Percentiles rank a stretch among this genome's conserved stretches.
Evolutionary conservation across 169 alveolate genomes (phyloP).

Genomic region (Cryptosporidium baileyi): DNA sequence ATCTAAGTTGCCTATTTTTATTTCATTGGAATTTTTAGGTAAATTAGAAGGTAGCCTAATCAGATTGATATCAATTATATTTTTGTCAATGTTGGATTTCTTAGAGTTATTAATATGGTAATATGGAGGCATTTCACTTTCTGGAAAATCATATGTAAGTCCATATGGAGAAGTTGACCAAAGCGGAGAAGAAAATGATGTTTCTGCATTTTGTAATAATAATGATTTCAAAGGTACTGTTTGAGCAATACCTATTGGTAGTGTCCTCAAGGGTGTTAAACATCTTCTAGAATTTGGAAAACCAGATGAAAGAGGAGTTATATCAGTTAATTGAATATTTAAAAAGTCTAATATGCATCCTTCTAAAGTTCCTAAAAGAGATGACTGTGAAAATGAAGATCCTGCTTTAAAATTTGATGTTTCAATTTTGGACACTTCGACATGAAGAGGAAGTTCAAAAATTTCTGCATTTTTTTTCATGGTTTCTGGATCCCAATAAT

Average conservation of each 20-base stretch:
- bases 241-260: conserved; percentile 49
- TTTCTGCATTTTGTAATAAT: conserved; percentile 11
- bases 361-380: conserved; percentile 38
- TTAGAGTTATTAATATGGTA: conserved; percentile 1
- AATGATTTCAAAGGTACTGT: conserved; percentile 30
- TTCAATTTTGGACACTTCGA: conserved; percentile 14
- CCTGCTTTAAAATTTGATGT: conserved; percentile 26
- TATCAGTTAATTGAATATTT: conserved; percentile 21
- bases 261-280: conserved; percentile 42
- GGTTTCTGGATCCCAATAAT: conserved; percentile 6
- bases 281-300: conserved; percentile 60
- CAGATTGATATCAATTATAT: not conserved
- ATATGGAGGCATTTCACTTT: conserved; percentile 42
- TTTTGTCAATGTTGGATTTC: not conserved
- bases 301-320: conserved; percentile 56
- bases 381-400: conserved; percentile 34
- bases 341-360: conserved; percentile 50
- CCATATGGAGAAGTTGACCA: conserved; percentile 69
- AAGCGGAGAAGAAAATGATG: conserved; percentile 39
- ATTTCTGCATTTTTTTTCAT: not conserved
- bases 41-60: conserved; percentile 33
- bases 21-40: conserved; percentile 1
- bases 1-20: conserved; percentile 32
- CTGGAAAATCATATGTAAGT: conserved; percentile 43
- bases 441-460: conserved; percentile 11